phyloP scores from a whole-genome alignment of 495 filamentous ascomycete species.

The Tuber umbilicatum region DNA sequence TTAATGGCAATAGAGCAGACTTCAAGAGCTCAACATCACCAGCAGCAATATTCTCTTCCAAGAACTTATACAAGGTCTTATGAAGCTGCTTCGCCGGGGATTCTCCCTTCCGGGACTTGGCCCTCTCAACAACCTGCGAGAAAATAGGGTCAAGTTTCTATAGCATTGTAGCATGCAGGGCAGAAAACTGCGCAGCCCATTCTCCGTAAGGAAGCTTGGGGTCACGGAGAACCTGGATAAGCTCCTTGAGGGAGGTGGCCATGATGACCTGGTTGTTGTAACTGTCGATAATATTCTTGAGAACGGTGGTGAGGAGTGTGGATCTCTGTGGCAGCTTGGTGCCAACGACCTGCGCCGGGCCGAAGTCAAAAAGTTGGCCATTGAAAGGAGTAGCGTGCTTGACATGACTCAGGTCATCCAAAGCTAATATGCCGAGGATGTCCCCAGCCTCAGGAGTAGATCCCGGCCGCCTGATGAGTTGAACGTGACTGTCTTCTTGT shows the following conservation, averaged over 20 bases:
- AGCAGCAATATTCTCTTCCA: constrained; percentile 73
- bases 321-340: constrained; percentile 89
- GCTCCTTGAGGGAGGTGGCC: constrained; percentile 75
- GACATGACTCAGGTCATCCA: constrained; percentile 92
- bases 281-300: constrained; percentile 83
- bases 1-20: constrained; percentile 67
- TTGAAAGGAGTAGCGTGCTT: constrained; percentile 95
- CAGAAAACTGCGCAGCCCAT: constrained; percentile 89
- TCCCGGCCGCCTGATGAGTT: constrained; percentile 97
- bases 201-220: constrained; percentile 90
- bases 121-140: constrained; percentile 74
- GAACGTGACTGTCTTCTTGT: constrained; percentile 91
- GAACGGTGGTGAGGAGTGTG: constrained; percentile 63
- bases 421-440: constrained; percentile 91
- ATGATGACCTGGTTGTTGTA: constrained; percentile 98
- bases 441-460: constrained; percentile 96
- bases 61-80: constrained; percentile 77
- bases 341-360: constrained; percentile 75
- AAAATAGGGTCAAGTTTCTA: constrained; percentile 78
- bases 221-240: constrained; percentile 81
- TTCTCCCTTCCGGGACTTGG: constrained; percentile 66
- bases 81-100: constrained; percentile 85
- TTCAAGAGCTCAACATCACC: constrained; percentile 62
- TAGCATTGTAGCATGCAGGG: constrained; percentile 92
- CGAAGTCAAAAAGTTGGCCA: constrained; percentile 80